Conservation (phyloP, 768 basidiomycete species). For the Phanerodontia chrysosporium region DNA sequence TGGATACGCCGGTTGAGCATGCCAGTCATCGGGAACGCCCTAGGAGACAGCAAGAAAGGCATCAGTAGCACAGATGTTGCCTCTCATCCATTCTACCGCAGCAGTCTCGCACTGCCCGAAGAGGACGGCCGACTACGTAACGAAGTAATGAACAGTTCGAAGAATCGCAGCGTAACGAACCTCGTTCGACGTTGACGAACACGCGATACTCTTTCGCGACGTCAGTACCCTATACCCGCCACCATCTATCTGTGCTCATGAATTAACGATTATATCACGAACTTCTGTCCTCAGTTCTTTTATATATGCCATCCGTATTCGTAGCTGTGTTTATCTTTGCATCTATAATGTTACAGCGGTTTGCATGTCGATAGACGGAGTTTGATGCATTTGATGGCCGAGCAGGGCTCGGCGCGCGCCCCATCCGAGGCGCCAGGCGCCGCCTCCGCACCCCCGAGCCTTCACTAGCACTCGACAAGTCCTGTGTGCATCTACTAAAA, state of each 20-base stretch:
- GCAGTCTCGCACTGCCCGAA: constrained; percentile 29
- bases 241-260: not conserved
- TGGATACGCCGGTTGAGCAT: constrained; percentile 80
- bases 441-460: too few relatives aligned
- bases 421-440: too few relatives aligned
- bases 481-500: too few relatives aligned
- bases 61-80: constrained; percentile 8
- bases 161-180: constrained; percentile 51
- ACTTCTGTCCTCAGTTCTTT: not conserved
- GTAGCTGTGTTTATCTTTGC: too few relatives aligned
- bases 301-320: too few relatives aligned
- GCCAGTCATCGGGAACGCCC: constrained; percentile 56
- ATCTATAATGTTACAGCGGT: too few relatives aligned
- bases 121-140: constrained; percentile 47
- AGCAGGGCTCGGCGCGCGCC: too few relatives aligned
- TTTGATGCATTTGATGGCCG: too few relatives aligned
- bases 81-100: constrained; percentile 9
- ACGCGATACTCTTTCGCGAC: not conserved
- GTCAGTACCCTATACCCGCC: not conserved
- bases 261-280: not conserved
- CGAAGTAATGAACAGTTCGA: constrained; percentile 31
- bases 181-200: constrained; percentile 34
- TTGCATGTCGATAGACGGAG: too few relatives aligned
- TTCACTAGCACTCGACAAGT: too few relatives aligned
- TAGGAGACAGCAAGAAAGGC: constrained; percentile 45